phyloP scores from a whole-genome alignment of 176 grass and related monocot genomes.

The Alopecurus myosuroides region DNA sequence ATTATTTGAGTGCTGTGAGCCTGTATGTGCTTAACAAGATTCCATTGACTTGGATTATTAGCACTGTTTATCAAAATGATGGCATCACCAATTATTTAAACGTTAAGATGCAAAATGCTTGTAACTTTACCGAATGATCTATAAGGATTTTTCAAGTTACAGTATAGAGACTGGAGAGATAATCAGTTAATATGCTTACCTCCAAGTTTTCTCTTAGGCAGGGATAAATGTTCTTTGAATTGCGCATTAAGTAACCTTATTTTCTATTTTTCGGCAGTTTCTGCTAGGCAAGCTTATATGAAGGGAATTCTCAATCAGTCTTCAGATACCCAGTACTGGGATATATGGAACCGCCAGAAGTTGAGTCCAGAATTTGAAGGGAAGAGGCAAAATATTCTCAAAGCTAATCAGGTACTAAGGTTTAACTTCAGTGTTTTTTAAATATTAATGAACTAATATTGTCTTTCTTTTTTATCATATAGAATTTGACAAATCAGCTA shows the following conservation, averaged over 20 bases:
- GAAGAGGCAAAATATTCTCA: constrained; percentile 90
- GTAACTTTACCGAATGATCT: neutral
- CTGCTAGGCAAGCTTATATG: constrained; percentile 92
- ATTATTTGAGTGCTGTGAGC: neutral
- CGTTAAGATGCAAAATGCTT: neutral
- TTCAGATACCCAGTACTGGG: constrained; percentile 86
- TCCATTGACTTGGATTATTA: neutral
- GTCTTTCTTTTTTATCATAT: constrained; percentile 11
- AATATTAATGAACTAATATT: constrained; percentile 2
- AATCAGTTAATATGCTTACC: neutral
- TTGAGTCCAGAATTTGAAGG: constrained; percentile 87
- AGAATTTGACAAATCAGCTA: constrained; percentile 89
- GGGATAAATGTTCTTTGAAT: neutral
- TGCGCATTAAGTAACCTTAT: constrained; percentile 10
- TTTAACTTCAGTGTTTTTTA: neutral
- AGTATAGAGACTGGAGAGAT: neutral
- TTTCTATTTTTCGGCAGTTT: constrained; percentile 58
- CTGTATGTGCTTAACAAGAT: neutral
- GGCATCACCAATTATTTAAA: neutral
- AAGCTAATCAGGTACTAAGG: constrained; percentile 65
- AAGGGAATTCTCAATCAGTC: constrained; percentile 78
- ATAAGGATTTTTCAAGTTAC: neutral
- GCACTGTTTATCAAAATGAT: neutral
- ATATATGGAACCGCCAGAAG: constrained; percentile 91
- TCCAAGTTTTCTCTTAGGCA: neutral